phyloP scores from a whole-genome alignment of 805 yeast species.

The Zygosaccharomyces pseudorouxii region DNA sequence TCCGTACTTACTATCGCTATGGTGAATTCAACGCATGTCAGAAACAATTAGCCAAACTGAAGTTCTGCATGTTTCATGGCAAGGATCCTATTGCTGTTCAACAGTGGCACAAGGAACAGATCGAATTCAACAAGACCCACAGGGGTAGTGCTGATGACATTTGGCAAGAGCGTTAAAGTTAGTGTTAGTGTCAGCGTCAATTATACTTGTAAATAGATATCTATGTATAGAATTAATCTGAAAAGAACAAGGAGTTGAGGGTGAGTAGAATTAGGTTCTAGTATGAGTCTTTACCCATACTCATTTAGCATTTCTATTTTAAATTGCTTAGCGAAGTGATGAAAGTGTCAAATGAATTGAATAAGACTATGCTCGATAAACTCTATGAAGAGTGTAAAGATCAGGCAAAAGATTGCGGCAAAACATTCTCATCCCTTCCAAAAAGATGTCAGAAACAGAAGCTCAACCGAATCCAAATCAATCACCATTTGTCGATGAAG shows the following conservation, averaged over 20 bases:
- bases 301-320: neutral
- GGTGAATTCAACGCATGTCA: slow-evolving; percentile 74
- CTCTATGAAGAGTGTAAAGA: neutral
- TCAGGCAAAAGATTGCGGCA: neutral
- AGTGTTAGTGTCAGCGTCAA: neutral
- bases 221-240: neutral
- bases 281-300: neutral
- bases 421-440: no score
- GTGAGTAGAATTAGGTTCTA: neutral
- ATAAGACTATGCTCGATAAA: neutral
- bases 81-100: slow-evolving; percentile 59
- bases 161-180: slow-evolving; percentile 51
- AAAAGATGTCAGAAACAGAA: slow-evolving; percentile 7
- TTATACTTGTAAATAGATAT: neutral
- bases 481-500: slow-evolving; percentile 12
- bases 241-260: neutral
- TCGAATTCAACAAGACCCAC: slow-evolving; percentile 51
- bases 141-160: slow-evolving; percentile 79
- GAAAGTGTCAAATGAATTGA: neutral
- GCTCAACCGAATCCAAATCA: slow-evolving; percentile 1
- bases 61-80: slow-evolving; percentile 66
- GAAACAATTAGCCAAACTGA: slow-evolving; percentile 64
- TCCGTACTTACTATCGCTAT: slow-evolving; percentile 75
- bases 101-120: slow-evolving; percentile 60
- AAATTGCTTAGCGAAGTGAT: neutral